Evolutionary conservation across 73 alveolate genomes (phyloP), one percentile per base, ranked within the genome.

Genomic region (Halteria grandinella): DNA sequence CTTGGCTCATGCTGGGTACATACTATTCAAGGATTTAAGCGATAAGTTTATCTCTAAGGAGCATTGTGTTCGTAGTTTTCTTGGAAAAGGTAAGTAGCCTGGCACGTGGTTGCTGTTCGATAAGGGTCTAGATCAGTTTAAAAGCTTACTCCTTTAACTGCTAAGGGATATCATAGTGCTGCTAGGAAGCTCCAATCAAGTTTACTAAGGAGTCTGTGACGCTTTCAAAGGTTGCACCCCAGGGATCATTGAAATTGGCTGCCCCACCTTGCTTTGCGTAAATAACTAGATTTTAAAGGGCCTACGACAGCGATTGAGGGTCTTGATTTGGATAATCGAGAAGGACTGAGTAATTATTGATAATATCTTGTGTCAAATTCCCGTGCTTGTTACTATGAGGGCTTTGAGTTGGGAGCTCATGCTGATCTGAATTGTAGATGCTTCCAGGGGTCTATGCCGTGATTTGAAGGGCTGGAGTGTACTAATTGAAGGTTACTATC

Each of bases 161-260:
- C 80, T 21, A 32, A 1, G 6, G 64, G 50, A 28, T 41, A 36
- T 1, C 15, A 25, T 7, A 47, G 8, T 11, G 47, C 7, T 1
- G 47, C 3, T 6, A 66, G 4, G 12, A 66, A n/a, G n/a, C n/a
- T n/a, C n/a, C n/a, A n/a, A n/a, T n/a, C n/a, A n/a, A n/a, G n/a
- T n/a, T n/a, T n/a, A n/a, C n/a, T n/a, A n/a, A 4, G 4, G 80
- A 66, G 47, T 66, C 80, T 12, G 47, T 41, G 12, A 66, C 32
- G 31, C 80, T 66, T 44, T 66, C 80, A 66, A 66, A 47, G 3
- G 80, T 66, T 2, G 52, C 34, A 2, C n/a, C 15, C 64, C 64
- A 66, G 12, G 31, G 43, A 25, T 66, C 66, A 1, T 66, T 1
- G 12, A 3, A 39, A 10, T 3, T 39, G 25, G 31, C 6, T 24